Evolutionary conservation across 345 rosid species (phyloP).

Genomic region (Pistacia integerrima): DNA sequence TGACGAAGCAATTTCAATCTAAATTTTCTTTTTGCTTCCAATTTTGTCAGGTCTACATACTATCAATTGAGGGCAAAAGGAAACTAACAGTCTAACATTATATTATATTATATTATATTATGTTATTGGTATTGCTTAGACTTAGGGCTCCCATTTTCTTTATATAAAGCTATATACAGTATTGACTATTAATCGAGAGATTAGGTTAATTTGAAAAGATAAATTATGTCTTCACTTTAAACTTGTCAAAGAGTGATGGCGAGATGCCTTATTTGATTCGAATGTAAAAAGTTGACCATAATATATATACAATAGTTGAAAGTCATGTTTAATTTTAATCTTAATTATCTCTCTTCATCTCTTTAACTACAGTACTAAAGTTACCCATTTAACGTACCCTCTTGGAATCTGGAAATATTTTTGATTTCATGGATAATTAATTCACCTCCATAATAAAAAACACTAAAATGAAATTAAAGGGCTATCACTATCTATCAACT

Average conservation of each 20-base stretch:
- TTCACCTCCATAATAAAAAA: neutral
- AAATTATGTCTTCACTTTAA: neutral
- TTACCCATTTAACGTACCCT: no score
- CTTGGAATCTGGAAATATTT: neutral
- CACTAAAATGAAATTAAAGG: neutral
- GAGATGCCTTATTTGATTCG: neutral
- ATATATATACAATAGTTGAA: no score
- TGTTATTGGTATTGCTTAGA: no score
- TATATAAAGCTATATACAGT: neutral
- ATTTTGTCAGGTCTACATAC: neutral
- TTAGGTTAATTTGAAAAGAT: no score
- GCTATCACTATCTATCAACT: neutral
- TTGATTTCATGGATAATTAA: neutral
- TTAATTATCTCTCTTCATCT: no score
- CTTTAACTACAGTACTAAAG: neutral
- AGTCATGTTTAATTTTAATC: no score
- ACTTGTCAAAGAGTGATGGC: neutral
- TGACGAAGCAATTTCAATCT: neutral
- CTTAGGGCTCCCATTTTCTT: no score
- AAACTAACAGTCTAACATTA: no score
- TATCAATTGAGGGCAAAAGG: no score
- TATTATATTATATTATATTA: no score
- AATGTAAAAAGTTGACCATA: no score
- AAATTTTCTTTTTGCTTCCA: neutral
- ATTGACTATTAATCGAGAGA: no score